Conservation (phyloP, 805 yeast genomes). For the Naumovozyma dairenensis region DNA sequence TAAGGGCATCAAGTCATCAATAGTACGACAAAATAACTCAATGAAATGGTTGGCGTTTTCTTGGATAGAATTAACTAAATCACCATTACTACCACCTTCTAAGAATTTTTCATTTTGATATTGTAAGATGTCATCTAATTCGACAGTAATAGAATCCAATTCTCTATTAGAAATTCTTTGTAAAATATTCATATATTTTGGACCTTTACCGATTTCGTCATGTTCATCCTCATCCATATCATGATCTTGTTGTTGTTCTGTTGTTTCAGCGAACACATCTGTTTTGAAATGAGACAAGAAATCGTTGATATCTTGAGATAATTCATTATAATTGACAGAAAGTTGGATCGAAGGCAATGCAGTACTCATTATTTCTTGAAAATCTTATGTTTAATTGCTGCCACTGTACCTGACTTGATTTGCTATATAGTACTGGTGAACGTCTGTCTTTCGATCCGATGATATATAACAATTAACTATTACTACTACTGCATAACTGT, state of each 20-base stretch:
- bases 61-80: constrained; percentile 34
- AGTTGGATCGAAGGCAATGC: constrained; percentile 56
- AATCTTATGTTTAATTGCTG: constrained; percentile 4
- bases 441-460: too few relatives aligned
- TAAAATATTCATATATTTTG: constrained; percentile 66
- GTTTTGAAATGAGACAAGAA: constrained; percentile 58
- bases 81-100: constrained; percentile 15
- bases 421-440: too few relatives aligned
- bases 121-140: constrained; percentile 71
- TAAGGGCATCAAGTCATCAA: constrained; percentile 73
- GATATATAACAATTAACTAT: too few relatives aligned
- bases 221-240: constrained; percentile 20
- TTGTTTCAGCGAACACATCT: constrained; percentile 15
- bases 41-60: constrained; percentile 71
- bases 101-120: constrained; percentile 46
- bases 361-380: too few relatives aligned
- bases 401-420: too few relatives aligned
- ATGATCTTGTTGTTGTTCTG: constrained; percentile 20
- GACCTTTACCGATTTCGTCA: constrained; percentile 34
- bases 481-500: too few relatives aligned
- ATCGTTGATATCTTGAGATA: constrained; percentile 47
- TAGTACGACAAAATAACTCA: constrained; percentile 63
- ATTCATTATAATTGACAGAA: constrained; percentile 62
- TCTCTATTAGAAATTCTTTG: constrained; percentile 84
- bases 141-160: constrained; percentile 53